Conservation (phyloP, 495 filamentous ascomycete genomes). For the Lasiosphaeriaceae sp. region DNA sequence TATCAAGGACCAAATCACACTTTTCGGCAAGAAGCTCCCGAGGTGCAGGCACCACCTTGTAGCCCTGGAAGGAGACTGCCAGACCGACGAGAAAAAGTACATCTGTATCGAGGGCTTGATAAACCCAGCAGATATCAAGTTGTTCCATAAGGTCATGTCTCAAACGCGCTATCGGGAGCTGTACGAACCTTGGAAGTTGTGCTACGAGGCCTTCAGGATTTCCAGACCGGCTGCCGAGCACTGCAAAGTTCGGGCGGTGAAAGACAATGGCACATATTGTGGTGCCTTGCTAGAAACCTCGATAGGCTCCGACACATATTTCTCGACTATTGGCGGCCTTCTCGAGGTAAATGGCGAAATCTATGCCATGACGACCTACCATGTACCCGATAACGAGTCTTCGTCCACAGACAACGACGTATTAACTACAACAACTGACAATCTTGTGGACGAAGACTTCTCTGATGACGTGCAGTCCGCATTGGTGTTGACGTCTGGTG, state of each 20-base stretch:
- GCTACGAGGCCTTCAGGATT: not conserved
- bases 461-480: not conserved
- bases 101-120: constrained; percentile 1
- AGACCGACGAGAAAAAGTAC: not conserved
- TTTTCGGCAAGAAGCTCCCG: not conserved
- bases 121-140: not conserved
- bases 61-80: not conserved
- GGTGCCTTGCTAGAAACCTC: not conserved
- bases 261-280: not conserved
- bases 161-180: not conserved
- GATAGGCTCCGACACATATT: not conserved
- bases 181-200: not conserved
- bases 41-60: not conserved
- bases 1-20: not conserved
- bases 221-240: not conserved
- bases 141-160: not conserved
- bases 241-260: not conserved
- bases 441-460: not conserved
- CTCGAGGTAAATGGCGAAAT: not conserved
- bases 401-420: no score
- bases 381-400: not conserved
- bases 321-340: not conserved
- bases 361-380: not conserved
- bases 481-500: not conserved
- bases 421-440: no score